A percentile compares a stretch with the other conserved stretches of the same genome.
Conservation (phyloP, 179 eudicot genomes). For the Beta corolliflora region DNA sequence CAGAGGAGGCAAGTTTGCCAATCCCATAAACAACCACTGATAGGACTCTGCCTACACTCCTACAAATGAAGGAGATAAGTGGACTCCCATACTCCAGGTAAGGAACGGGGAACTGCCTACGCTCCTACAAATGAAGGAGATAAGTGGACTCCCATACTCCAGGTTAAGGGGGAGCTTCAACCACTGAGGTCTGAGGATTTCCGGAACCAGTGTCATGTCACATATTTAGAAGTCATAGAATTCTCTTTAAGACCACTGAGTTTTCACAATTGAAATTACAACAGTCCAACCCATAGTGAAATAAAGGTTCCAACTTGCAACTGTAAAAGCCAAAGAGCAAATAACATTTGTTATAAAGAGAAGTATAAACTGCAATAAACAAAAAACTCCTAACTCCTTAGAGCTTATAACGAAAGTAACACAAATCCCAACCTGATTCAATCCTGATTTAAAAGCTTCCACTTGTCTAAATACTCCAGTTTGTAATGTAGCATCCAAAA, state of each 20-base stretch:
- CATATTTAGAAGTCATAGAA: not conserved
- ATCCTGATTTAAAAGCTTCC: conserved; percentile 89
- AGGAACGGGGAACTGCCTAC: no score
- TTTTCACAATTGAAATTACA: not conserved
- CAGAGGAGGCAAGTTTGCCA: not conserved
- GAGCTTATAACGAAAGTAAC: conserved; percentile 5
- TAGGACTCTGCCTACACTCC: no score
- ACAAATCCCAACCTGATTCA: conserved; percentile 66
- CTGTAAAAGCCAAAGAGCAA: not conserved
- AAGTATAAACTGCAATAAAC: not conserved
- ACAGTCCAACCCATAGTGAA: not conserved
- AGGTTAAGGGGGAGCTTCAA: not conserved
- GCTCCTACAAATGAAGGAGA: no score
- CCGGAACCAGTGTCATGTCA: not conserved
- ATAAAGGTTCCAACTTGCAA: not conserved
- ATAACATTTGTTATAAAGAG: not conserved
- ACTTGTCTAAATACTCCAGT: conserved; percentile 79
- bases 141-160: not conserved
- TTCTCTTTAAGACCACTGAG: not conserved
- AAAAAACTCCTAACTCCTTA: not conserved
- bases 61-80: no score
- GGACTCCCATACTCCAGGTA: no score
- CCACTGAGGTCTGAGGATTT: not conserved
- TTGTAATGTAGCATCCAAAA: conserved; percentile 82
- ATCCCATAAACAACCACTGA: not conserved